Evolutionary conservation across 306 rosid genomes (phyloP).

Genomic region (Sindora glabra): DNA sequence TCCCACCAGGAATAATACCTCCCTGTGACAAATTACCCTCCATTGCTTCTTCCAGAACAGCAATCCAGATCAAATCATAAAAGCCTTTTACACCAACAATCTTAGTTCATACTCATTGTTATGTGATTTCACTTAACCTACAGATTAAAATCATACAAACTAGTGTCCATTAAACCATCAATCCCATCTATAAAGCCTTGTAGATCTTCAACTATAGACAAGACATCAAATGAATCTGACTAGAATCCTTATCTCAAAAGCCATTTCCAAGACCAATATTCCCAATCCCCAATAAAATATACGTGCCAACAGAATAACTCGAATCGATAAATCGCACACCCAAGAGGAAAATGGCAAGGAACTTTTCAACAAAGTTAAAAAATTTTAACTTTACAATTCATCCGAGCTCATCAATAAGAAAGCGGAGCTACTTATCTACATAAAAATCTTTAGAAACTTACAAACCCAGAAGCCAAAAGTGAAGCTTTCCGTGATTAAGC

Average conservation of each 20-base stretch:
- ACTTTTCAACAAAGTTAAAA: background rate
- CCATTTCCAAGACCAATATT: constrained; percentile 14
- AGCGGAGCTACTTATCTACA: constrained; percentile 30
- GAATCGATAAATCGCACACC: constrained; percentile 10
- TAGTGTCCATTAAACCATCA: constrained; percentile 1
- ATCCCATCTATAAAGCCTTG: constrained; percentile 1
- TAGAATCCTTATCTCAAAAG: background rate
- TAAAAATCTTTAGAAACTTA: constrained; percentile 12
- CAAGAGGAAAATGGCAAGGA: constrained; percentile 5
- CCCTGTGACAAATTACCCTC: constrained; percentile 77
- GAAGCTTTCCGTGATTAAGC: constrained; percentile 17
- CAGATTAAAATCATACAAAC: constrained; percentile 20
- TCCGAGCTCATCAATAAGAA: constrained; percentile 3
- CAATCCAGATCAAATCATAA: constrained; percentile 26
- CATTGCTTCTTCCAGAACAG: constrained; percentile 45
- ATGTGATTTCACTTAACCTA: background rate
- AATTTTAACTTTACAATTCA: background rate
- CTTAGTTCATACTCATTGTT: background rate
- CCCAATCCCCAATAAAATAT: constrained; percentile 8
- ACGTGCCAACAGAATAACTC: constrained; percentile 5
- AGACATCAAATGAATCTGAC: constrained; percentile 9
- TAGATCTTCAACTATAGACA: constrained; percentile 2
- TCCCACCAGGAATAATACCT: constrained; percentile 58
- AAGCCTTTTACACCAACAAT: constrained; percentile 15
- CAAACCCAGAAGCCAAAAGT: constrained; percentile 21